Conservation (phyloP, 371 early-diverging fungal species). For the Chytridium lagenaria region DNA sequence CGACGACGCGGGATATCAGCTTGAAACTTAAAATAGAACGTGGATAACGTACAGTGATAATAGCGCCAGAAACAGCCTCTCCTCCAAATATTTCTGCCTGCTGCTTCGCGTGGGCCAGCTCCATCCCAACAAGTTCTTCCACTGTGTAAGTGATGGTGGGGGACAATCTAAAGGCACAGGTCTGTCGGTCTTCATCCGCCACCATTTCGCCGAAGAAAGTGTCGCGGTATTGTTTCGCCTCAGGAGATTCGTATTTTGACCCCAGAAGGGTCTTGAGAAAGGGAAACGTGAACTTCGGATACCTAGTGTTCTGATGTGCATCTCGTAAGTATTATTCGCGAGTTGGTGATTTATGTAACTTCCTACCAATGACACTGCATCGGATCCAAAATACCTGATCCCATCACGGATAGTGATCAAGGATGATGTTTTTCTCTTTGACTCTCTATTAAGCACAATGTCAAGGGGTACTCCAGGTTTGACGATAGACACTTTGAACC, state of each 20-base stretch:
- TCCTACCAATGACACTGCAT: constrained; percentile 80
- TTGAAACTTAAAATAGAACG: background rate
- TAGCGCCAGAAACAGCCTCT: constrained; percentile 81
- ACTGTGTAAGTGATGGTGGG: constrained; percentile 62
- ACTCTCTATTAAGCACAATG: constrained; percentile 93
- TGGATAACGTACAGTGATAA: constrained; percentile 74
- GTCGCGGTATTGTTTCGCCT: constrained; percentile 67
- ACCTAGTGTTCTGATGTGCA: constrained; percentile 81
- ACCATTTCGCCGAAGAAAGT: constrained; percentile 77
- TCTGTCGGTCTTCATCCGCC: constrained; percentile 66
- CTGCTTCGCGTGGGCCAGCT: constrained; percentile 84
- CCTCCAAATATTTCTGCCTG: constrained; percentile 80
- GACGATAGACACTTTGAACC: constrained; percentile 94
- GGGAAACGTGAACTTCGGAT: constrained; percentile 82
- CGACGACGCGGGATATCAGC: background rate
- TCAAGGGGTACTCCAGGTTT: constrained; percentile 91
- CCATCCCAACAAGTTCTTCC: constrained; percentile 94
- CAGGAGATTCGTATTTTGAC: constrained; percentile 70
- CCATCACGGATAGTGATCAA: constrained; percentile 75
- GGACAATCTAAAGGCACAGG: constrained; percentile 67
- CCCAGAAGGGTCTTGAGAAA: constrained; percentile 86
- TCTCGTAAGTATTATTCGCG: background rate
- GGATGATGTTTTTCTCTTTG: constrained; percentile 91
- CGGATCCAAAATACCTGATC: constrained; percentile 87
- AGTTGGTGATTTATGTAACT: background rate